A percentile compares a stretch with the other conserved stretches of the same genome.
Evolutionary conservation across 2,329 filamentous ascomycete species (phyloP).

Genomic region (Colletotrichum eremochloae): DNA sequence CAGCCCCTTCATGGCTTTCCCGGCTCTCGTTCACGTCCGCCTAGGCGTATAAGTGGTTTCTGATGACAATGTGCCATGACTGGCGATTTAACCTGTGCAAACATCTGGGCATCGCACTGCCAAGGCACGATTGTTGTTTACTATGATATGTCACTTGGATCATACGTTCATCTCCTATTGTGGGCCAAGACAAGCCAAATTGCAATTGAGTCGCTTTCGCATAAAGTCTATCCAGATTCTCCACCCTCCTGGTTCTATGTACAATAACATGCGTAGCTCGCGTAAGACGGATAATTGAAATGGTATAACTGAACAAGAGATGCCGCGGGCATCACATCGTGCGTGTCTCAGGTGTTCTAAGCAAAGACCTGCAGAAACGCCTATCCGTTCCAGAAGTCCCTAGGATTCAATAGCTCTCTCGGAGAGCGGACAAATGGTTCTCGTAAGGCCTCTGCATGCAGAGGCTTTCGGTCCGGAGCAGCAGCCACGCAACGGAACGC

Average conservation of each 20-base stretch:
- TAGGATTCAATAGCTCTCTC: conserved; percentile 28
- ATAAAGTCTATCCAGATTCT: conserved; percentile 15
- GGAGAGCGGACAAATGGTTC: conserved; percentile 22
- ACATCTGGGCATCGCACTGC: background rate
- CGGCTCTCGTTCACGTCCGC: background rate
- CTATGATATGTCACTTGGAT: background rate
- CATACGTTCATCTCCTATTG: background rate
- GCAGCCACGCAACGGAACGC: background rate
- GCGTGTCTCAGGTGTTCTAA: conserved; percentile 27
- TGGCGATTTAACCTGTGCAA: background rate
- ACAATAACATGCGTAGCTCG: conserved; percentile 29
- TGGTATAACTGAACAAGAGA: conserved; percentile 34
- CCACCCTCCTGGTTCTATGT: conserved; percentile 3
- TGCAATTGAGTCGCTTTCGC: conserved; percentile 1
- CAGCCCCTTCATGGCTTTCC: background rate
- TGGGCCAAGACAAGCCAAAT: too few relatives aligned
- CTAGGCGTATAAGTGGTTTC: background rate
- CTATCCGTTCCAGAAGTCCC: conserved; percentile 37
- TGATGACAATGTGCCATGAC: background rate
- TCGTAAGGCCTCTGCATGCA: conserved; percentile 5
- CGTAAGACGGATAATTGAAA: conserved; percentile 12
- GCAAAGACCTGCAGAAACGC: conserved; percentile 32
- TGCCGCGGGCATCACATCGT: conserved; percentile 33
- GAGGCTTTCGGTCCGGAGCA: background rate
- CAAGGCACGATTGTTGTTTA: too few relatives aligned